Percentiles rank a stretch among this genome's conserved stretches.
Conservation (phyloP, 2,329 filamentous ascomycete species). For the Tolypocladium ophioglossoides region DNA sequence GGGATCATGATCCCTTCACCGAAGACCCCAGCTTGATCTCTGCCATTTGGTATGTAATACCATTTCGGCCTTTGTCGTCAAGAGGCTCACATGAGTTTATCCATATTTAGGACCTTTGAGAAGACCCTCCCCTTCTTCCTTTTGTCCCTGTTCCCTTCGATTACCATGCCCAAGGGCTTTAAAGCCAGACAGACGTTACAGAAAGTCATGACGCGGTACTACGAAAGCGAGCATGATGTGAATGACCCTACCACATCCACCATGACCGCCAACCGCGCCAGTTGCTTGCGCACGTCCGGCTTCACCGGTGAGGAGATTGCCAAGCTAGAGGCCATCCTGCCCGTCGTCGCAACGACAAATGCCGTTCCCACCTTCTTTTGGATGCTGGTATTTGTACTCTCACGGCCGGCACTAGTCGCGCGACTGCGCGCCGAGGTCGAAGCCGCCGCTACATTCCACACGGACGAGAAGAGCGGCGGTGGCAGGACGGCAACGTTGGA, state of each 20-base stretch:
- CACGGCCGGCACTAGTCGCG: slow-evolving; percentile 12
- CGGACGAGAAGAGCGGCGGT: neutral
- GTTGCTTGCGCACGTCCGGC: slow-evolving; percentile 14
- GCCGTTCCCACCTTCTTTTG: slow-evolving; percentile 27
- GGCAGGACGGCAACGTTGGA: slow-evolving; percentile 17
- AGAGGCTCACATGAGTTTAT: no score
- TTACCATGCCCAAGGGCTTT: slow-evolving; percentile 19
- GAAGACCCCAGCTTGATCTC: slow-evolving; percentile 9
- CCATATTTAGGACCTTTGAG: slow-evolving; percentile 9
- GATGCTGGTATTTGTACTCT: slow-evolving; percentile 19
- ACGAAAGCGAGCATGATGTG: slow-evolving; percentile 14
- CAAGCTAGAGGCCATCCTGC: slow-evolving; percentile 17
- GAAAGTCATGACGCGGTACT: slow-evolving; percentile 18
- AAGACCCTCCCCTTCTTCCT: slow-evolving; percentile 14
- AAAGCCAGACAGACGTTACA: slow-evolving; percentile 14
- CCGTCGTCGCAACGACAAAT: slow-evolving; percentile 20
- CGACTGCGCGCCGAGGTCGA: slow-evolving; percentile 11
- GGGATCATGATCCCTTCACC: slow-evolving; percentile 30
- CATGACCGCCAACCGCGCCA: slow-evolving; percentile 19
- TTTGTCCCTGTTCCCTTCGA: slow-evolving; percentile 17
- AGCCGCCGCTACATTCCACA: neutral
- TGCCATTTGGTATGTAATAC: slow-evolving; percentile 6
- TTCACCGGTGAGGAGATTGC: slow-evolving; percentile 17
- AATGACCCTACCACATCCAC: slow-evolving; percentile 10
- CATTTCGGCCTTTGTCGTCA: no score